Conservation (phyloP, 345 rosid genomes). For the Erucastrum elatum region DNA sequence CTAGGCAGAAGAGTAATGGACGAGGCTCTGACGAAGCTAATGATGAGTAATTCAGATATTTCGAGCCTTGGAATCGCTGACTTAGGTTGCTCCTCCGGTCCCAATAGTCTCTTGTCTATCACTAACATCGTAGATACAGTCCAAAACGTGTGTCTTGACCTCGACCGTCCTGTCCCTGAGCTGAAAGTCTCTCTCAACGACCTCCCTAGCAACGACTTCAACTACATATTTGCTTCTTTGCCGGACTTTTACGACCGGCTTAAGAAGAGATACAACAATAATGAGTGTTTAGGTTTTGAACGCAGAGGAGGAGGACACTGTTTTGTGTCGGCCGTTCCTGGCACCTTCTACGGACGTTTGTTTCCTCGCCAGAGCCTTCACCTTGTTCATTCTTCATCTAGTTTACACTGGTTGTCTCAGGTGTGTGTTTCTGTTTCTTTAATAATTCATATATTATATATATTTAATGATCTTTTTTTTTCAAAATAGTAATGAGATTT, state of each 20-base stretch:
- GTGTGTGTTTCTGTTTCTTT: slow-evolving; percentile 35
- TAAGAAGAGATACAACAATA: slow-evolving; percentile 1
- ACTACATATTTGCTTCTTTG: slow-evolving; percentile 49
- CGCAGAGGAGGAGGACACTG: slow-evolving; percentile 43
- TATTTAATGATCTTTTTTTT: not conserved
- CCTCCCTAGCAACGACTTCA: slow-evolving; percentile 75
- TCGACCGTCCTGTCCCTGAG: slow-evolving; percentile 46
- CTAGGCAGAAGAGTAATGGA: slow-evolving; percentile 45
- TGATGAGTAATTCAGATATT: slow-evolving; percentile 31
- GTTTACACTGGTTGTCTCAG: slow-evolving; percentile 90
- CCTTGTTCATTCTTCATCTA: slow-evolving; percentile 70
- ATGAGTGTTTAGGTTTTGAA: slow-evolving; percentile 37
- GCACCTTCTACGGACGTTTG: slow-evolving; percentile 76
- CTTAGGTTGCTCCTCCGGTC: slow-evolving; percentile 84
- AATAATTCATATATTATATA: not conserved
- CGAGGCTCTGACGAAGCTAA: slow-evolving; percentile 48
- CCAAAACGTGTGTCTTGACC: slow-evolving; percentile 30
- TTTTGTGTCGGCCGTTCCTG: slow-evolving; percentile 54
- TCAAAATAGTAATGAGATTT: not conserved
- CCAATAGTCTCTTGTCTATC: slow-evolving; percentile 51
- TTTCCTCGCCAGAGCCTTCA: slow-evolving; percentile 66
- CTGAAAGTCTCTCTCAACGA: slow-evolving; percentile 63
- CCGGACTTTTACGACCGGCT: slow-evolving; percentile 51
- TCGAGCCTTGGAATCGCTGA: slow-evolving; percentile 68
- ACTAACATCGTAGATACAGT: slow-evolving; percentile 52